A percentile compares a stretch with the other conserved stretches of the same genome.
Conservation (phyloP, 306 rosid genomes). For the Lablab purpureus region DNA sequence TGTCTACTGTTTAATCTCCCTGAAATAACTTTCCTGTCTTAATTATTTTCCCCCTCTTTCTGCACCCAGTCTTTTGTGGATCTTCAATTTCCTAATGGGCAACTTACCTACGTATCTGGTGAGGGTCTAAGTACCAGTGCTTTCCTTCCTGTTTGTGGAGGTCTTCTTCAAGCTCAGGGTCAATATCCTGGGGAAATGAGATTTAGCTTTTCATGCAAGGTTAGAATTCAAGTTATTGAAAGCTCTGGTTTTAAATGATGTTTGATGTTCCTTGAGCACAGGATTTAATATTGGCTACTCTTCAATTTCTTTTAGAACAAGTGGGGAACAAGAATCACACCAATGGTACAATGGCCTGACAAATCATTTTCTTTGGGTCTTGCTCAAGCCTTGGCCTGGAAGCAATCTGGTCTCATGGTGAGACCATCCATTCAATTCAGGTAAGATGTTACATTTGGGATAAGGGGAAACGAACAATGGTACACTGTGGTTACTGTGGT, state of each 20-base stretch:
- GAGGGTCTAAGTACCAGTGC: slow-evolving; percentile 95
- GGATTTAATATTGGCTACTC: slow-evolving; percentile 40
- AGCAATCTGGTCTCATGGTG: slow-evolving; percentile 94
- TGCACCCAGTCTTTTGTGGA: slow-evolving; percentile 86
- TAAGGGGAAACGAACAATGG: not conserved
- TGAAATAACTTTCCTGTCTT: slow-evolving; percentile 31
- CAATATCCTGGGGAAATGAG: slow-evolving; percentile 99
- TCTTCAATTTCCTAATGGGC: slow-evolving; percentile 98
- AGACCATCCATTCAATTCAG: slow-evolving; percentile 93
- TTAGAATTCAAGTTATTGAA: slow-evolving; percentile 47
- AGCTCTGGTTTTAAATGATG: not conserved
- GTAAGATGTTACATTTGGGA: slow-evolving; percentile 47
- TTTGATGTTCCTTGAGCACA: slow-evolving; percentile 17
- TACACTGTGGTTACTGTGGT: too few relatives aligned
- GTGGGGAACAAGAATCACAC: slow-evolving; percentile 93
- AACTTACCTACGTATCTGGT: slow-evolving; percentile 90
- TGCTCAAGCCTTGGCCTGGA: slow-evolving; percentile 96
- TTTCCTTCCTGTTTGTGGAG: slow-evolving; percentile 86
- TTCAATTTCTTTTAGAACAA: slow-evolving; percentile 66
- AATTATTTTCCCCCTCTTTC: slow-evolving; percentile 14
- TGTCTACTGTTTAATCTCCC: slow-evolving; percentile 12
- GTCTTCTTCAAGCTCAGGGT: slow-evolving; percentile 99
- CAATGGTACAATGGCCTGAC: slow-evolving; percentile 94
- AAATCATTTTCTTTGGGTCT: slow-evolving; percentile 86
- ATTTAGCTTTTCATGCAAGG: slow-evolving; percentile 98